Conservation (phyloP, 306 rosid species). For the Lablab purpureus region DNA sequence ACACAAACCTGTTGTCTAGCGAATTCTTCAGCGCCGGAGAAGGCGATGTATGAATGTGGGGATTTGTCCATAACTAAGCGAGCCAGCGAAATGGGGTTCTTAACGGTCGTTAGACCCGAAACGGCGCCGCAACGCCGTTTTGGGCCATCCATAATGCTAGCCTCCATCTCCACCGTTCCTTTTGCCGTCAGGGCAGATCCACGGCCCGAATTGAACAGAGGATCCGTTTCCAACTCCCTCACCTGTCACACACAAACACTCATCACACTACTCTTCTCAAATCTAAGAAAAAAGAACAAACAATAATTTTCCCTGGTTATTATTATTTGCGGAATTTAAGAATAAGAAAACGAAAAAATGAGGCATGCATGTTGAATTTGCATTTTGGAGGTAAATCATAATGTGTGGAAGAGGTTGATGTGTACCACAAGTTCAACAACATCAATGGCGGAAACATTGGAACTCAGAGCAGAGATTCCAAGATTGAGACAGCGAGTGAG, state of each 20-base stretch:
- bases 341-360: too few species aligned
- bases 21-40: constrained; percentile 84
- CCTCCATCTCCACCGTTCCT: constrained; percentile 97
- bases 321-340: too few species aligned
- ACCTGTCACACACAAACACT: constrained; percentile 58
- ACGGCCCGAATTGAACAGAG: constrained; percentile 91
- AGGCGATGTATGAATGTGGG: constrained; percentile 95
- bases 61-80: constrained; percentile 96
- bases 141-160: constrained; percentile 93
- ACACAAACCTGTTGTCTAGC: constrained; percentile 80
- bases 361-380: too few species aligned
- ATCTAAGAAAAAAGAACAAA: neutral
- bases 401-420: constrained; percentile 50
- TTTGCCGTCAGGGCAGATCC: constrained; percentile 90
- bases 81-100: constrained; percentile 87
- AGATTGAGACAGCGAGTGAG: constrained; percentile 87
- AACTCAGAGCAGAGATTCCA: constrained; percentile 80
- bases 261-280: neutral
- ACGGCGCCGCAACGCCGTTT: constrained; percentile 95
- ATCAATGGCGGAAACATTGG: constrained; percentile 74
- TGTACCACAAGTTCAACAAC: constrained; percentile 94
- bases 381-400: neutral
- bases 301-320: too few species aligned
- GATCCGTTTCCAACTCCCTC: constrained; percentile 88
- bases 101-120: constrained; percentile 80